A percentile compares a stretch with the other conserved stretches of the same genome.
phyloP scores from a whole-genome alignment of 257 asterid species.

The Sherardia arvensis region DNA sequence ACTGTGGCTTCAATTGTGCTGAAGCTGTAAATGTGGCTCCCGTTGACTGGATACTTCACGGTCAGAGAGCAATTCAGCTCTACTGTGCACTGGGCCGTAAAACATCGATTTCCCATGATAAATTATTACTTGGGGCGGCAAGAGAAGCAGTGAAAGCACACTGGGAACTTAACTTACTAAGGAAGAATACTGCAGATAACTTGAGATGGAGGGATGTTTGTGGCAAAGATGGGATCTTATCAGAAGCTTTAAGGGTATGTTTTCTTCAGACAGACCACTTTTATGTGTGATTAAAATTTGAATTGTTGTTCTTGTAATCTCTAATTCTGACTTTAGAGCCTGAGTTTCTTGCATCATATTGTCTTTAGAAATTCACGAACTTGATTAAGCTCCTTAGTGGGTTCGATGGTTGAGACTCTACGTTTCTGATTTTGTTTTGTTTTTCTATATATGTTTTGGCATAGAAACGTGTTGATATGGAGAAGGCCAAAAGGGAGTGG shows the following conservation, averaged over 20 bases:
- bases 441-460: not conserved
- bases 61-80: constrained; percentile 90
- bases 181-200: constrained; percentile 56
- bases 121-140: constrained; percentile 93
- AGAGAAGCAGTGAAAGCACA: constrained; percentile 94
- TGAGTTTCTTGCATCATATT: not conserved
- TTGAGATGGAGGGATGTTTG: constrained; percentile 89
- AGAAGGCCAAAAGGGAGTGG: constrained; percentile 62
- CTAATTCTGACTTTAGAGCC: not conserved
- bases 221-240: constrained; percentile 83
- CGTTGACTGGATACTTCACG: constrained; percentile 98
- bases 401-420: not conserved
- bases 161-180: constrained; percentile 83
- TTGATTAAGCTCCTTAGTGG: not conserved
- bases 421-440: not conserved
- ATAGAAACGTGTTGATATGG: constrained; percentile 83
- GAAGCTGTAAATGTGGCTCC: constrained; percentile 99
- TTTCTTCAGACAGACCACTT: not conserved
- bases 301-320: not conserved
- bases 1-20: constrained; percentile 93
- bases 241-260: constrained; percentile 70
- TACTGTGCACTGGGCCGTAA: constrained; percentile 71
- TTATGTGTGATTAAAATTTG: not conserved
- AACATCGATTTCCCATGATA: constrained; percentile 92
- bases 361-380: not conserved